These are phyloP conservation scores for Nepenthes alata DNA, from an alignment of 179 eudicot genomes.

Conservation along the genomic window DNA sequence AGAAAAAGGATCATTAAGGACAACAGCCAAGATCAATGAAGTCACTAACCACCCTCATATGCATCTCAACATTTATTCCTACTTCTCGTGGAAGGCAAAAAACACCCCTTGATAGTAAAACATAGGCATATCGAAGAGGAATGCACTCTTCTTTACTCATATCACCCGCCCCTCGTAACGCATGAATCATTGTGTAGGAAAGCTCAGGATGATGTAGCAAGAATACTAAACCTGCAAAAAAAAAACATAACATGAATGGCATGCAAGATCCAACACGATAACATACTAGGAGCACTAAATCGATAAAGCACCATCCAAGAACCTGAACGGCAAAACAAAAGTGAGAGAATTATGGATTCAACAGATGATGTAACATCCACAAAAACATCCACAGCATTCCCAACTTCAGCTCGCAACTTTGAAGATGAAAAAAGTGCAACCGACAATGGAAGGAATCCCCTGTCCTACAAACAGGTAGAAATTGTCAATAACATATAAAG, in stretches of 20 bases:
- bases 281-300: background rate
- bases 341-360: slow-evolving; percentile 63
- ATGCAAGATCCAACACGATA: background rate
- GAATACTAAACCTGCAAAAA: slow-evolving; percentile 62
- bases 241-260: slow-evolving; percentile 14
- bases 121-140: slow-evolving; percentile 75
- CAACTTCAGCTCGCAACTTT: slow-evolving; percentile 40
- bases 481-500: slow-evolving; percentile 3
- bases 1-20: background rate
- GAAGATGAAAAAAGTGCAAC: slow-evolving; percentile 80
- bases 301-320: slow-evolving; percentile 8
- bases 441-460: slow-evolving; percentile 95
- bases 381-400: slow-evolving; percentile 41
- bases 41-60: slow-evolving; percentile 76
- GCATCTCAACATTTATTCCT: slow-evolving; percentile 69
- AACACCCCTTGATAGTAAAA: slow-evolving; percentile 69
- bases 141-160: slow-evolving; percentile 40
- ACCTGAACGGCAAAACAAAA: slow-evolving; percentile 93
- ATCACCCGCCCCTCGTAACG: slow-evolving; percentile 50
- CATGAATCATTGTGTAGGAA: slow-evolving; percentile 50
- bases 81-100: slow-evolving; percentile 59
- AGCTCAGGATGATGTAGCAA: slow-evolving; percentile 82
- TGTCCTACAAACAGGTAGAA: slow-evolving; percentile 40
- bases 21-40: background rate
- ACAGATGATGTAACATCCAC: slow-evolving; percentile 55